Evolutionary conservation across 805 yeast species (phyloP), one percentile per base, ranked within the genome.

Genomic region (Saccharomyces jurei): DNA sequence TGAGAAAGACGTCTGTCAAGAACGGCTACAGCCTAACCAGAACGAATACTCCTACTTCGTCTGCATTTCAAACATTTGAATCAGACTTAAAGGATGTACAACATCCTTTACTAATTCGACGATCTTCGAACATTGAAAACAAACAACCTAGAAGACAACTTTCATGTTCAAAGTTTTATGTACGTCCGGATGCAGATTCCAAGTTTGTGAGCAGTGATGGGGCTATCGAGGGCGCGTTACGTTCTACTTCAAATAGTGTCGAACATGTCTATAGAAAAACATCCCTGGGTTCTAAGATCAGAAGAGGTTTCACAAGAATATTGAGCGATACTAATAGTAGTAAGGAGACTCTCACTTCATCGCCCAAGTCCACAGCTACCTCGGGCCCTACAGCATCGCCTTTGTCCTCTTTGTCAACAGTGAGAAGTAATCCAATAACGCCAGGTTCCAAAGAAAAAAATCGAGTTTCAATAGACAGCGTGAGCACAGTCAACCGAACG

Each of bases 231-330:
- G 25, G 17, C 11, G 44, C 17, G 11, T 36, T 36, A 36, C 22
- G 22, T 3, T n/a, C 44, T 25, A 36, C 25, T 17, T 9, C 44
- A 9, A 36, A 36, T 21, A 11, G 17, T 8, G 25, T 17, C 8
- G 44, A 36, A 17, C 25, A 36, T 4, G 44, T 36, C 25, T 36
- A 36, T 17, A 56, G 64, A 51, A 58, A 59, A 50, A 61, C 63
- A 1, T 67, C 71, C 1, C 56, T 67, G 21, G 64, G 70, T 13
- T 60, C 67, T 17, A 63, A 63, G 47, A 63, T 67, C 32, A 66
- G 60, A 44, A 58, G 58, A 47, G 64, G 69, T 9, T 53, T 67
- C 29, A 60, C 70, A 4, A 58, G 66, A 52, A 65, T 67, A 29
- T 62, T 67, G 13, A 63, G 67, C 46, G 56, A 58, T 17, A 50